phyloP scores from a whole-genome alignment of 2,329 filamentous ascomycete species.

The Rhynchosporium secalis region DNA sequence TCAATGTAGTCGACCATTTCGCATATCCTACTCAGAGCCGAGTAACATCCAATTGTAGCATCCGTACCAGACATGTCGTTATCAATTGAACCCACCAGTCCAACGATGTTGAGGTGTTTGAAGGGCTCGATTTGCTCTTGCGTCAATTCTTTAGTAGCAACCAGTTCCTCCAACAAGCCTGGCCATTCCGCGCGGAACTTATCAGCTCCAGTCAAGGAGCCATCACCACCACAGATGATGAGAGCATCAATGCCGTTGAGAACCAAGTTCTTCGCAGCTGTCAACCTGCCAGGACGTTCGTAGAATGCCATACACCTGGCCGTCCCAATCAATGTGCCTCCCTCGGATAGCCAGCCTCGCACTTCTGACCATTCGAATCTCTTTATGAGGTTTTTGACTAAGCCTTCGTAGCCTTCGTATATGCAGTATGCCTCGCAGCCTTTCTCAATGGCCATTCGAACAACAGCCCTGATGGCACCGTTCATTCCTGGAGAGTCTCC shows the following conservation, averaged over 20 bases:
- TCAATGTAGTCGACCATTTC: slow-evolving; percentile 97
- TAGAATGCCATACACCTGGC: slow-evolving; percentile 91
- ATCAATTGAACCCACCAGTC: slow-evolving; percentile 94
- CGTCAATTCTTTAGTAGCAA: slow-evolving; percentile 70
- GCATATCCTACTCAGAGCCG: slow-evolving; percentile 88
- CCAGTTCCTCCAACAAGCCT: slow-evolving; percentile 79
- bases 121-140: slow-evolving; percentile 72
- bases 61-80: slow-evolving; percentile 98
- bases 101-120: slow-evolving; percentile 90
- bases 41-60: slow-evolving; percentile 96
- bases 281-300: slow-evolving; percentile 79
- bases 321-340: slow-evolving; percentile 93
- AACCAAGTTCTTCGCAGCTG: slow-evolving; percentile 92
- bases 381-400: slow-evolving; percentile 87
- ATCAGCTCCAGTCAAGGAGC: slow-evolving; percentile 93
- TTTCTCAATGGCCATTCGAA: slow-evolving; percentile 86
- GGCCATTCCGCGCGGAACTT: slow-evolving; percentile 93
- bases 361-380: slow-evolving; percentile 92
- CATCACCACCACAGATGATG: slow-evolving; percentile 96
- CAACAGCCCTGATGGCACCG: slow-evolving; percentile 70
- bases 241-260: slow-evolving; percentile 90
- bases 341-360: slow-evolving; percentile 88
- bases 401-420: slow-evolving; percentile 94
- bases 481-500: slow-evolving; percentile 78
- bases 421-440: slow-evolving; percentile 77